These are phyloP conservation scores for Calamus simplicifolius DNA, from an alignment of 176 grass and related monocot genomes.

Conservation along the genomic window DNA sequence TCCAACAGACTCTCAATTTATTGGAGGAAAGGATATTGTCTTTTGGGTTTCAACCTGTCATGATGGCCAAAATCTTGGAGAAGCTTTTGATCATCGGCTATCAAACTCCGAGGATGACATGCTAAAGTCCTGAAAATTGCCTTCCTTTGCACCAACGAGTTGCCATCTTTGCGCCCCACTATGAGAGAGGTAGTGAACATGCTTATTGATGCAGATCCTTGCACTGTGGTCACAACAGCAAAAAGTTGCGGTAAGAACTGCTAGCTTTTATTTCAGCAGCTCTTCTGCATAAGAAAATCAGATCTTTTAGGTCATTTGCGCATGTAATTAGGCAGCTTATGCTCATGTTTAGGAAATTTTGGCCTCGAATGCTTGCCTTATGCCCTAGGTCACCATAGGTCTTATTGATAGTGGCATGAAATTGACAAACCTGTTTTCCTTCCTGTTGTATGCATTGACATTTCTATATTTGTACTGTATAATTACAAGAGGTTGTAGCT, in stretches of 20 bases:
- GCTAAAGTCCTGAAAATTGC: slow-evolving; percentile 48
- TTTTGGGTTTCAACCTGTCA: slow-evolving; percentile 37
- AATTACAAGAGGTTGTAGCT: no score
- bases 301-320: not conserved
- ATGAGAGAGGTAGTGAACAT: slow-evolving; percentile 77
- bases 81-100: slow-evolving; percentile 40
- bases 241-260: slow-evolving; percentile 31
- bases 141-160: slow-evolving; percentile 33
- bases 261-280: slow-evolving; percentile 31
- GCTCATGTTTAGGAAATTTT: not conserved
- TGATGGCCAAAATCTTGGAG: slow-evolving; percentile 22
- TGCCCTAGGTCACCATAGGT: no score
- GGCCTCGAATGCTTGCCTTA: no score
- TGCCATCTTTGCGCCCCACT: slow-evolving; percentile 32
- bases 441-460: no score
- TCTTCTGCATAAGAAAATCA: not conserved
- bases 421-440: no score
- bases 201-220: slow-evolving; percentile 52
- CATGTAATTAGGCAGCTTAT: not conserved
- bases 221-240: slow-evolving; percentile 3
- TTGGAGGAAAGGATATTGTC: slow-evolving; percentile 28
- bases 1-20: slow-evolving; percentile 35
- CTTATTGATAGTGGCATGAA: no score
- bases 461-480: no score
- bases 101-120: slow-evolving; percentile 42